Evolutionary conservation across 2,329 filamentous ascomycete species (phyloP), one percentile per base, ranked within the genome.

Genomic region (Colletotrichum destructivum): DNA sequence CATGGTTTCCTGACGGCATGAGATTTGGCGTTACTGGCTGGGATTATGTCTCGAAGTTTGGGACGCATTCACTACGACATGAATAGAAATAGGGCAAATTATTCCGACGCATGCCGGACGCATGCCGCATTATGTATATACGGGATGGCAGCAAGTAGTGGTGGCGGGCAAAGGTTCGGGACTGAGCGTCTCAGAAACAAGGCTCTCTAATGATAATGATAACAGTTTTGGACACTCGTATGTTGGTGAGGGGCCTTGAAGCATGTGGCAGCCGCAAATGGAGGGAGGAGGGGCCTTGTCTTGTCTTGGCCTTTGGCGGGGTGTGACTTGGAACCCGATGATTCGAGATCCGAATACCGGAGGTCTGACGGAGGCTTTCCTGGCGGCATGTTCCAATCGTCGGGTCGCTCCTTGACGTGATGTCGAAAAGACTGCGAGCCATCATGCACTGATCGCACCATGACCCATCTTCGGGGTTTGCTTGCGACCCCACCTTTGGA

Each of bases 181-280:
- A 40, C 60, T 18, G 31, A 23, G 51, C 26, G 60, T 61, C 66
- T 64, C 55, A 23, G 35, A 54, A 59, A 55, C 26, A 38, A 69
- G 35, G 65, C 65, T 72, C 65, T 60, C 13, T 72, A 64, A 72
- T 72, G 69, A 72, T 72, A 72, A 72, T 72, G 69, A 72, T 49
- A 61, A 59, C 66, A 49, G 46, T 16, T 40, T 64, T 63, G 52
- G 59, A 15, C 18, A n/a, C 18, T 23, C 15, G n/a, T 35, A n/a
- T 12, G 49, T n/a, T 56, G 35, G 26, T 15, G 23, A 35, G 18
- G 13, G 5, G n/a, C 35, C 21, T 51, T n/a, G 16, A 7, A 35
- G 4, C 23, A 9, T 23, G 11, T 23, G n/a, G 15, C 26, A 18
- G 13, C 23, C 6, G 21, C 8, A 59, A 7, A 16, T 44, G 40